A percentile compares a stretch with the other conserved stretches of the same genome.
Conservation (phyloP, 495 filamentous ascomycete species). For the Cenococcum geophilum region DNA sequence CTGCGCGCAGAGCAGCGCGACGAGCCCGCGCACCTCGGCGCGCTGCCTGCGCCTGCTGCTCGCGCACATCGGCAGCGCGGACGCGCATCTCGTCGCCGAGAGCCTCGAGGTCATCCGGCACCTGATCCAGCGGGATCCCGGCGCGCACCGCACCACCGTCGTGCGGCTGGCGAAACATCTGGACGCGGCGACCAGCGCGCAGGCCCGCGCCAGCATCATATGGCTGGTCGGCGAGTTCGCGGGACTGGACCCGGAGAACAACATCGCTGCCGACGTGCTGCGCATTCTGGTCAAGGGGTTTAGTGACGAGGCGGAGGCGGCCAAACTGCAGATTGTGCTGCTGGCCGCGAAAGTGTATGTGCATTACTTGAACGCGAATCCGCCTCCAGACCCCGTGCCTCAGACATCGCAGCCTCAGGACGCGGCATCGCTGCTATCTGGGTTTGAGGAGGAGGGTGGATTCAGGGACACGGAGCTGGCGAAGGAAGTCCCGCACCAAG, state of each 20-base stretch:
- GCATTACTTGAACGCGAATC: constrained; percentile 64
- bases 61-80: constrained; percentile 72
- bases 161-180: constrained; percentile 87
- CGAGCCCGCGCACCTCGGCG: constrained; percentile 32
- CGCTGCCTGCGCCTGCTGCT: constrained; percentile 78
- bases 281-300: constrained; percentile 85
- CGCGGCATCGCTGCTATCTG: constrained; percentile 27
- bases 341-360: constrained; percentile 93
- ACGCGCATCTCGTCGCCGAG: constrained; percentile 82
- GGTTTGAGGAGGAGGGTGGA: constrained; percentile 30
- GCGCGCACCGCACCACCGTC: constrained; percentile 70
- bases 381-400: constrained; percentile 19
- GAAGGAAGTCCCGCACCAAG: constrained; percentile 20
- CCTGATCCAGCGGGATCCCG: constrained; percentile 85
- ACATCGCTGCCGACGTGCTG: constrained; percentile 87
- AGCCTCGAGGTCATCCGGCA: constrained; percentile 89
- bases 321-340: constrained; percentile 85
- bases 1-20: constrained; percentile 70
- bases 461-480: constrained; percentile 25
- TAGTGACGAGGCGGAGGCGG: constrained; percentile 71
- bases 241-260: constrained; percentile 66
- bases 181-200: constrained; percentile 73
- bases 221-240: constrained; percentile 97
- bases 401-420: constrained; percentile 19
- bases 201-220: constrained; percentile 85